These are phyloP conservation scores for Eurotiales sp. DNA, from an alignment of 2,329 filamentous ascomycete species.

Conservation along the genomic window DNA sequence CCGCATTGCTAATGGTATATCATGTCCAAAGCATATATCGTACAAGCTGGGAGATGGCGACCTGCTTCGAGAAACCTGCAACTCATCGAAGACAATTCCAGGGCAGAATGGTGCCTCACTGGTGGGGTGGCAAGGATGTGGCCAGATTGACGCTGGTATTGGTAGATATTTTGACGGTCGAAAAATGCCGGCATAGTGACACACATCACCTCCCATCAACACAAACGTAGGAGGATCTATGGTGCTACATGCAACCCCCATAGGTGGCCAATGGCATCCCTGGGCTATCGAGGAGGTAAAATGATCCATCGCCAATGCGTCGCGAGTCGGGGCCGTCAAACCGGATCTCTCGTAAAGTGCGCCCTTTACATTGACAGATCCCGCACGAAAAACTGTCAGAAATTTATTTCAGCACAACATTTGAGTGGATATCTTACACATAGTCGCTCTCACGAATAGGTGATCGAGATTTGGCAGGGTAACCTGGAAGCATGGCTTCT, in stretches of 20 bases:
- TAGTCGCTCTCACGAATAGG: slow-evolving; percentile 33
- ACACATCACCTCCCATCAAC: slow-evolving; percentile 26
- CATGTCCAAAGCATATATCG: slow-evolving; percentile 21
- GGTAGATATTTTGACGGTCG: slow-evolving; percentile 26
- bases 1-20: slow-evolving; percentile 23
- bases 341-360: not conserved
- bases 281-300: slow-evolving; percentile 27
- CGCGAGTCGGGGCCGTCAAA: not conserved
- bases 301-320: slow-evolving; percentile 27
- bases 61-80: slow-evolving; percentile 2
- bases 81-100: slow-evolving; percentile 3
- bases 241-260: slow-evolving; percentile 25
- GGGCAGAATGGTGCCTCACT: not conserved
- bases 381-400: no score
- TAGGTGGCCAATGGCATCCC: slow-evolving; percentile 27
- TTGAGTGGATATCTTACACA: not conserved
- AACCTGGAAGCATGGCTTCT: slow-evolving; percentile 45
- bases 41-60: slow-evolving; percentile 16
- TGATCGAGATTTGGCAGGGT: slow-evolving; percentile 37
- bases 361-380: not conserved
- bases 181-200: slow-evolving; percentile 25
- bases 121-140: slow-evolving; percentile 2
- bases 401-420: not conserved
- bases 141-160: slow-evolving; percentile 18
- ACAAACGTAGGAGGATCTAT: slow-evolving; percentile 21